A percentile compares a stretch with the other conserved stretches of the same genome.
phyloP scores from a whole-genome alignment of 192 early-diverging fungal species.

The Geranomyces michiganensis region DNA sequence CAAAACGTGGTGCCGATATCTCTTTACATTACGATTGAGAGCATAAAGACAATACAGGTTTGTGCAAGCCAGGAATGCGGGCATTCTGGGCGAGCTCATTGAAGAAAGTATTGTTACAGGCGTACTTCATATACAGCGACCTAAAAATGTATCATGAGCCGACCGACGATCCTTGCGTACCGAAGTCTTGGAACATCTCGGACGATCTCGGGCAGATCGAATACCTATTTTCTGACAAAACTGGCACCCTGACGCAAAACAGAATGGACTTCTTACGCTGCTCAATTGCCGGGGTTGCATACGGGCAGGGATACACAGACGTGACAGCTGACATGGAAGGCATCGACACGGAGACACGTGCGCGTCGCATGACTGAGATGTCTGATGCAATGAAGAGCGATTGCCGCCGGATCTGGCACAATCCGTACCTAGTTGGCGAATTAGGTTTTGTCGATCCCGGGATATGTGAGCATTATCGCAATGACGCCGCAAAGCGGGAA shows the following conservation, averaged over 20 bases:
- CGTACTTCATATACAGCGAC: slow-evolving; percentile 89
- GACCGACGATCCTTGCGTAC: slow-evolving; percentile 74
- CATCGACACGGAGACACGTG: slow-evolving; percentile 72
- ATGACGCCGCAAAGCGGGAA: slow-evolving; percentile 33
- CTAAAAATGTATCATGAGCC: slow-evolving; percentile 85
- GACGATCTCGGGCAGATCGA: slow-evolving; percentile 95
- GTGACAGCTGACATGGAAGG: slow-evolving; percentile 52
- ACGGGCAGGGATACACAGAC: slow-evolving; percentile 58
- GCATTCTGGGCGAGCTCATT: slow-evolving; percentile 39
- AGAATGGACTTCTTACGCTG: slow-evolving; percentile 93
- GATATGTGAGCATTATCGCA: slow-evolving; percentile 68
- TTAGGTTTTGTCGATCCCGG: slow-evolving; percentile 75
- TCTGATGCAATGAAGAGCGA: slow-evolving; percentile 41
- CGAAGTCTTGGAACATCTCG: slow-evolving; percentile 84
- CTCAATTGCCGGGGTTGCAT: slow-evolving; percentile 79
- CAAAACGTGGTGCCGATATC: slow-evolving; percentile 97
- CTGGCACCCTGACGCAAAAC: slow-evolving; percentile 94
- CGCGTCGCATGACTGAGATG: slow-evolving; percentile 55
- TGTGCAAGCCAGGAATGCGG: neutral
- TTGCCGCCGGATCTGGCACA: slow-evolving; percentile 11
- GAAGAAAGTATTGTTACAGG: slow-evolving; percentile 62
- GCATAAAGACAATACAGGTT: slow-evolving; percentile 82
- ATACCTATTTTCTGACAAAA: slow-evolving; percentile 96
- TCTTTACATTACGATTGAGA: slow-evolving; percentile 89
- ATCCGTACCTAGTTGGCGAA: slow-evolving; percentile 43